Evolutionary conservation across 495 filamentous ascomycete genomes (phyloP).

Genomic region (Penicillium antarcticum): DNA sequence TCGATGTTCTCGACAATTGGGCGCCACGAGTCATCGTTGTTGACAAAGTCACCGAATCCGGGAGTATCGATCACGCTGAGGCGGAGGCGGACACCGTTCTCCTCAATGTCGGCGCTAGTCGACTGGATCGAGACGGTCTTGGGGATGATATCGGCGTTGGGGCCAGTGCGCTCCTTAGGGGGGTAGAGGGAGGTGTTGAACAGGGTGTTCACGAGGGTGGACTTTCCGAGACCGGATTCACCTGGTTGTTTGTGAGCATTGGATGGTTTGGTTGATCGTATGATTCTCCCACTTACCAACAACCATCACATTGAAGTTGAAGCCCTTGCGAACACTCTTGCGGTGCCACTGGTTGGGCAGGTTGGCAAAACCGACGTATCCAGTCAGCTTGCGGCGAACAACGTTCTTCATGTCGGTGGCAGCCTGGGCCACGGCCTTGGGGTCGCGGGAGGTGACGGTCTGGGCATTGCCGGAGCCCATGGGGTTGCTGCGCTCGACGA

Average conservation of each 20-base stretch:
- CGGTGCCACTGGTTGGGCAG: constrained; percentile 99
- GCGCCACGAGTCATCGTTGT: constrained; percentile 99
- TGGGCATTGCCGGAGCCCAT: constrained; percentile 59
- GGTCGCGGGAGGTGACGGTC: constrained; percentile 77
- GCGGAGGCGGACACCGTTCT: constrained; percentile 96
- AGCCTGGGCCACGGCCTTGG: constrained; percentile 72
- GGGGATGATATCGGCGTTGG: constrained; percentile 95
- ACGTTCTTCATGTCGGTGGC: constrained; percentile 92
- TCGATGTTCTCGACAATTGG: constrained; percentile 99
- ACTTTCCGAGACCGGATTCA: constrained; percentile 99
- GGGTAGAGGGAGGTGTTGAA: constrained; percentile 99
- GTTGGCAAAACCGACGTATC: constrained; percentile 98
- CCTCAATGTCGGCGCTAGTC: constrained; percentile 97
- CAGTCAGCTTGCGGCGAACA: constrained; percentile 95
- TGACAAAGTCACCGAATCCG: constrained; percentile 98
- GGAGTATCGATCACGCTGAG: constrained; percentile 97
- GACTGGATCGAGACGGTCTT: constrained; percentile 99
- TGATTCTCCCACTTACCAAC: constrained; percentile 63
- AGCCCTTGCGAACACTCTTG: constrained; percentile 99
- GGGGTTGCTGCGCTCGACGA: constrained; percentile 59
- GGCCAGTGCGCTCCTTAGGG: constrained; percentile 94
- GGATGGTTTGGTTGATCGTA: constrained; percentile 25
- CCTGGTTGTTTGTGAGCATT: constrained; percentile 48
- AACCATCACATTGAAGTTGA: constrained; percentile 99
- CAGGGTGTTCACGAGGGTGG: constrained; percentile 96